Percentiles rank a stretch among this genome's conserved stretches.
Conservation (phyloP, 208 protist genomes). For the Tritrichomonas musculus region DNA sequence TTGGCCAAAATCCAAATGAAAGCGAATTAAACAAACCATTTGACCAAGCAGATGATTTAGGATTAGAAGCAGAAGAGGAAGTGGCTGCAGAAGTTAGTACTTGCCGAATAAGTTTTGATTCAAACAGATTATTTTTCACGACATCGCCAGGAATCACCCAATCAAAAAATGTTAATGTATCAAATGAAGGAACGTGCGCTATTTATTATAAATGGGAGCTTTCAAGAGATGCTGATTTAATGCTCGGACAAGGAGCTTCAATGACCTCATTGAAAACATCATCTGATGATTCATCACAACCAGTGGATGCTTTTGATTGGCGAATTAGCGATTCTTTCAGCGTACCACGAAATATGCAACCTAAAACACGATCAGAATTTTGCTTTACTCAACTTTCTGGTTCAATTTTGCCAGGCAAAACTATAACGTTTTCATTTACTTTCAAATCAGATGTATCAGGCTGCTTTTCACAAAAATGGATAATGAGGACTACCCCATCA, state of each 20-base stretch:
- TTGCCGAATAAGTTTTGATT: neutral
- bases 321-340: neutral
- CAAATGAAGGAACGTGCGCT: neutral
- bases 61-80: neutral
- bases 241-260: neutral
- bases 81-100: neutral
- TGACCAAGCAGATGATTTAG: too few species aligned
- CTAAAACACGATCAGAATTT: neutral
- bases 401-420: neutral
- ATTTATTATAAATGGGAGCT: conserved; percentile 23
- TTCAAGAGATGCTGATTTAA: neutral
- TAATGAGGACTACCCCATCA: neutral
- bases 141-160: neutral
- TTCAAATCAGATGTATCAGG: neutral
- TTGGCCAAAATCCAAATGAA: too few species aligned
- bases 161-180: neutral
- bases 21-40: too few species aligned
- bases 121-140: conserved; percentile 10
- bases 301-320: neutral
- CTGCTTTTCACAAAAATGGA: neutral
- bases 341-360: neutral
- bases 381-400: neutral
- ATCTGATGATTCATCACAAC: neutral
- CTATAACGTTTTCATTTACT: neutral
- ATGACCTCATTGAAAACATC: neutral